phyloP scores from a whole-genome alignment of 2,329 filamentous ascomycete genomes.

The Colletotrichum siamense region DNA sequence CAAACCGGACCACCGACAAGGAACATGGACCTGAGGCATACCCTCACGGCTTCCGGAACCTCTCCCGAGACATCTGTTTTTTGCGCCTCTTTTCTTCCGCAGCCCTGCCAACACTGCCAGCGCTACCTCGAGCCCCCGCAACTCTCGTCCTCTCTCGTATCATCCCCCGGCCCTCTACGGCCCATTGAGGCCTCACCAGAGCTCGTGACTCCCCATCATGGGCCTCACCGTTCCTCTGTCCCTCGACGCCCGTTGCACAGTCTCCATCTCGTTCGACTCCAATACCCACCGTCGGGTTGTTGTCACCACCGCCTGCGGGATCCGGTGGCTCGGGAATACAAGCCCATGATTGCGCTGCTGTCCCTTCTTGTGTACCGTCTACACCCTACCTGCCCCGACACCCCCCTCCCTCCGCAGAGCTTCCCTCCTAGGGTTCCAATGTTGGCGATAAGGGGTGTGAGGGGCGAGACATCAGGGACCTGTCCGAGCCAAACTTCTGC shows the following conservation, averaged over 20 bases:
- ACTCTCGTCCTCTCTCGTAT: neutral
- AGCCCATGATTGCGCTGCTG: slow-evolving; percentile 15
- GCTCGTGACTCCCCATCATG: neutral
- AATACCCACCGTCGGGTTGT: neutral
- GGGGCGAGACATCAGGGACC: slow-evolving; percentile 14
- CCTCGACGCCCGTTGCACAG: neutral
- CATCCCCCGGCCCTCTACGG: neutral
- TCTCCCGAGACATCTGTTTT: neutral
- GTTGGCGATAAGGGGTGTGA: slow-evolving; percentile 4
- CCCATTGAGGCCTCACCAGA: neutral
- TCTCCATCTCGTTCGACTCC: neutral
- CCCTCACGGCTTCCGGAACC: slow-evolving; percentile 1
- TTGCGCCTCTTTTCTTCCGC: neutral
- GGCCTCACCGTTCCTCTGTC: neutral
- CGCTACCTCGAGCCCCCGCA: neutral
- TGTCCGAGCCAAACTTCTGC: neutral
- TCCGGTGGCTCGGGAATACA: slow-evolving; percentile 20
- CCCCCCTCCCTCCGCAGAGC: neutral
- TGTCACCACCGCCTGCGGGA: slow-evolving; percentile 11
- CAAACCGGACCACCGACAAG: neutral
- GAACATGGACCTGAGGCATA: neutral
- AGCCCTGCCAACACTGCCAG: neutral
- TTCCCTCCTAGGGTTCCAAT: neutral
- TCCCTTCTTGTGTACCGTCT: slow-evolving; percentile 6
- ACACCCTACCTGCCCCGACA: neutral